A percentile compares a stretch with the other conserved stretches of the same genome.
Conservation (phyloP, 2,329 filamentous ascomycete genomes). For the Stemphylium vesicarium region DNA sequence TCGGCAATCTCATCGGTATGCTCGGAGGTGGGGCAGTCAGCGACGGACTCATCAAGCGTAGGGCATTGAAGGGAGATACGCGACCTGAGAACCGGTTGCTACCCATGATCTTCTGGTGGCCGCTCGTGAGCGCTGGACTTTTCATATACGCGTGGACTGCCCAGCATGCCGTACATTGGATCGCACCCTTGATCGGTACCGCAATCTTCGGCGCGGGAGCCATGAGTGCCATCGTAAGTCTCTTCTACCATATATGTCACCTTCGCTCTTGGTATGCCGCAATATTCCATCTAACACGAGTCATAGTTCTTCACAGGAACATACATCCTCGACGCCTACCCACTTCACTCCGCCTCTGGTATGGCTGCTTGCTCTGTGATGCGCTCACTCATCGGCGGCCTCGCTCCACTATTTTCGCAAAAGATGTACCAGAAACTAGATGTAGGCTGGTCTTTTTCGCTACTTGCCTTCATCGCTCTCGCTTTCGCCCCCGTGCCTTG, state of each 20-base stretch:
- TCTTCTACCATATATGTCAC: not conserved
- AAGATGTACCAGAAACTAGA: conserved; percentile 65
- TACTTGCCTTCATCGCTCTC: conserved; percentile 59
- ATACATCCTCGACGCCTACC: conserved; percentile 68
- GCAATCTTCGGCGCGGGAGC: not conserved
- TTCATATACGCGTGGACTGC: conserved; percentile 42
- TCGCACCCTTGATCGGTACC: conserved; percentile 35
- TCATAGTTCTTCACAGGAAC: conserved; percentile 47
- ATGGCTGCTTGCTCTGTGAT: conserved; percentile 65
- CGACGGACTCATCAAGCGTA: conserved; percentile 30
- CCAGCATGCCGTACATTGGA: conserved; percentile 31
- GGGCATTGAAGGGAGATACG: conserved; percentile 16
- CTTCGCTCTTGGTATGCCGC: not conserved
- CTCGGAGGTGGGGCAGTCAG: conserved; percentile 40
- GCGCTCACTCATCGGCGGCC: conserved; percentile 59
- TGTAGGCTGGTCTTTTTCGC: conserved; percentile 63
- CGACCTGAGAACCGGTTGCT: conserved; percentile 23
- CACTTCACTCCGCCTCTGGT: conserved; percentile 49
- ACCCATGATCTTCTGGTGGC: conserved; percentile 32
- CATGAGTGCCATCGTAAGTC: conserved; percentile 4
- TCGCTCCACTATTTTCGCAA: conserved; percentile 64
- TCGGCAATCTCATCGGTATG: conserved; percentile 44
- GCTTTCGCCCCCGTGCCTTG: conserved; percentile 52
- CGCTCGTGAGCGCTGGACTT: conserved; percentile 29
- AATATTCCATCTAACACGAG: not conserved